Conservation (phyloP, 768 basidiomycete species). For the Rhodocollybia butyracea region DNA sequence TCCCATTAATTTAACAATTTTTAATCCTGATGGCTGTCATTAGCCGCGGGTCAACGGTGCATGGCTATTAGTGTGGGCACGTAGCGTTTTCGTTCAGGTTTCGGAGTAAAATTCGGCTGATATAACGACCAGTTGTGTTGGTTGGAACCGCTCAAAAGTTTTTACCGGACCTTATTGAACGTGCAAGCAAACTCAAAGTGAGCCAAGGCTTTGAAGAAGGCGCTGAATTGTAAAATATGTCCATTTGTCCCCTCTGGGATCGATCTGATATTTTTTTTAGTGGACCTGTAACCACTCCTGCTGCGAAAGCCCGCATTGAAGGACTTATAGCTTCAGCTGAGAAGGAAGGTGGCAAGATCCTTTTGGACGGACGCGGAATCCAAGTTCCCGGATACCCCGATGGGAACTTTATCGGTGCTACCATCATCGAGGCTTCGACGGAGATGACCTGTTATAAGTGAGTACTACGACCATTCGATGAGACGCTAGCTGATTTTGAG, state of each 20-base stretch:
- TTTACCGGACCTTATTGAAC: slow-evolving; percentile 84
- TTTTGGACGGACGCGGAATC: slow-evolving; percentile 79
- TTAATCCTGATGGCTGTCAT: slow-evolving; percentile 6
- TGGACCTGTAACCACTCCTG: slow-evolving; percentile 79
- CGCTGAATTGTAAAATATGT: slow-evolving; percentile 64
- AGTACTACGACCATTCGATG: slow-evolving; percentile 17
- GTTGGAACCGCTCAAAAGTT: slow-evolving; percentile 79
- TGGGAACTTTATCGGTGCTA: slow-evolving; percentile 95
- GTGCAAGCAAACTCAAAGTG: slow-evolving; percentile 76
- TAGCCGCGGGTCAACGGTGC: slow-evolving; percentile 94
- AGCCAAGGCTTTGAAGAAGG: slow-evolving; percentile 88
- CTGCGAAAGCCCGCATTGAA: slow-evolving; percentile 75
- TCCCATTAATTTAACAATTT: neutral
- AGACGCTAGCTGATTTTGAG: slow-evolving; percentile 5
- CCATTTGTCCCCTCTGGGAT: neutral
- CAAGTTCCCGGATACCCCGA: slow-evolving; percentile 70
- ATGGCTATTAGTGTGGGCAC: slow-evolving; percentile 93
- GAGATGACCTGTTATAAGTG: slow-evolving; percentile 87
- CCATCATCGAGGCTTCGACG: slow-evolving; percentile 79
- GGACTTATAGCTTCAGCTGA: slow-evolving; percentile 70
- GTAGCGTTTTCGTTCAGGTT: slow-evolving; percentile 17
- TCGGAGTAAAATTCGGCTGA: neutral
- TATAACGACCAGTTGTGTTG: slow-evolving; percentile 50
- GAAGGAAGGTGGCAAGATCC: slow-evolving; percentile 80
- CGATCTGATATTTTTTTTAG: slow-evolving; percentile 28